phyloP scores from a whole-genome alignment of 2,329 filamentous ascomycete species.

The Zalaria obscura region DNA sequence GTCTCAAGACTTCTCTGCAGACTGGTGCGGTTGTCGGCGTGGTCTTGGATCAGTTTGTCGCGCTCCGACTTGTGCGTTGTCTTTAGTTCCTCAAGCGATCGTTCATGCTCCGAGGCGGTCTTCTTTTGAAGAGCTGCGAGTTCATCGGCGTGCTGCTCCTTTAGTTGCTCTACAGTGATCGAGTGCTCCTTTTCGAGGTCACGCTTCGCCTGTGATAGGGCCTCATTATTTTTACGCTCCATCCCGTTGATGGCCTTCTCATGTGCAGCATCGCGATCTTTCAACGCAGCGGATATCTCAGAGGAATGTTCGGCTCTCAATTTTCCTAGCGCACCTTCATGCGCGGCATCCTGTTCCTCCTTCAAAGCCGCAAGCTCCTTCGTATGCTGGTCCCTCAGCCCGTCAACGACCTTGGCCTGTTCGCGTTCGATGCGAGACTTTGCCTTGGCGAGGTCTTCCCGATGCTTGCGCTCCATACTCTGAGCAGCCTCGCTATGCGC shows the following conservation, averaged over 20 bases:
- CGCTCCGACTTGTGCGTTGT: no score
- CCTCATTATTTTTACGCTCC: no score
- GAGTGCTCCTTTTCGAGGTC: no score
- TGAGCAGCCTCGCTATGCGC: neutral
- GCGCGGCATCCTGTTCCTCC: conserved; percentile 1
- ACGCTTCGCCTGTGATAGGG: no score
- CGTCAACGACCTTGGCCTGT: neutral
- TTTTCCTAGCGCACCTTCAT: neutral
- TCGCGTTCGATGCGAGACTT: neutral
- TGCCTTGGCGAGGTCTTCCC: neutral
- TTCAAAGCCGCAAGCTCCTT: neutral
- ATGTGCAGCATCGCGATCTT: neutral
- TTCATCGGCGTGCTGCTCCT: no score
- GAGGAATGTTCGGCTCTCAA: neutral
- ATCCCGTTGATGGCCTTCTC: neutral
- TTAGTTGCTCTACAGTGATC: no score
- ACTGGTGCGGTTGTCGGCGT: neutral
- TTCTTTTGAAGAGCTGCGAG: no score
- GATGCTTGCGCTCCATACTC: neutral
- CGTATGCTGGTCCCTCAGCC: neutral
- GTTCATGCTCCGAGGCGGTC: no score
- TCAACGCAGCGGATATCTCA: neutral
- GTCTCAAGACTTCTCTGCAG: neutral
- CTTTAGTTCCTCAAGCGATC: no score
- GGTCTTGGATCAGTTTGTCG: no score